A percentile compares a stretch with the other conserved stretches of the same genome.
Conservation (phyloP, 2,329 filamentous ascomycete species). For the Albophoma yamanashiensis region DNA sequence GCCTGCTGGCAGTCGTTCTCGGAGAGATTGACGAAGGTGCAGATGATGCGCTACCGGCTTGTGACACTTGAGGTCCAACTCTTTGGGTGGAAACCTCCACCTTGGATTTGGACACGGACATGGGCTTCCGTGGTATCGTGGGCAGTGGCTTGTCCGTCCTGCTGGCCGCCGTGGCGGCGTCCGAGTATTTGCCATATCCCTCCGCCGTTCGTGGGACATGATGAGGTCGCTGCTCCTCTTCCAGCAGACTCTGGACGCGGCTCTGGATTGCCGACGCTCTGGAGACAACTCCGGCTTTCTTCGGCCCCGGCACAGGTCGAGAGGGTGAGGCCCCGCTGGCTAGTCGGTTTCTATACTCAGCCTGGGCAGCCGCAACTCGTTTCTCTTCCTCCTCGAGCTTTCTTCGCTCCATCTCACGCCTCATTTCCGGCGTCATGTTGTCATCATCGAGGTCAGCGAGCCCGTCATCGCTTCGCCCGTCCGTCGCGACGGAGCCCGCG, state of each 20-base stretch:
- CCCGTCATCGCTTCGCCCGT: slow-evolving; percentile 49
- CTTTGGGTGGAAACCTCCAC: slow-evolving; percentile 14
- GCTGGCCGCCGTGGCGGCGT: slow-evolving; percentile 28
- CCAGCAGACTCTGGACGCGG: slow-evolving; percentile 75
- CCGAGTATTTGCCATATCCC: slow-evolving; percentile 83
- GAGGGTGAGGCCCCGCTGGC: slow-evolving; percentile 33
- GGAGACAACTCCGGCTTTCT: slow-evolving; percentile 46
- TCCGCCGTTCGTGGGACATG: slow-evolving; percentile 62
- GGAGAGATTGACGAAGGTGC: slow-evolving; percentile 13
- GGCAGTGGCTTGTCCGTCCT: slow-evolving; percentile 29
- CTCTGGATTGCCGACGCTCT: slow-evolving; percentile 82
- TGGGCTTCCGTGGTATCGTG: slow-evolving; percentile 40
- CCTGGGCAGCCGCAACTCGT: slow-evolving; percentile 78
- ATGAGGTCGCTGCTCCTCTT: slow-evolving; percentile 57
- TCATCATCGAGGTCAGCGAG: slow-evolving; percentile 50
- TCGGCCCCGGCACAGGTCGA: slow-evolving; percentile 33
- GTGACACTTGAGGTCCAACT: slow-evolving; percentile 5
- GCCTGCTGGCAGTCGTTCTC: slow-evolving; percentile 25
- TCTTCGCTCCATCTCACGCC: slow-evolving; percentile 76
- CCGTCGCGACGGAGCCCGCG: slow-evolving; percentile 62
- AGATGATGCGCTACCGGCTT: slow-evolving; percentile 7
- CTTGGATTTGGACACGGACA: slow-evolving; percentile 22
- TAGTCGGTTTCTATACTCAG: slow-evolving; percentile 72
- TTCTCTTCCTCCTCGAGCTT: slow-evolving; percentile 79
- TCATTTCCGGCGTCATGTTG: slow-evolving; percentile 74